Conservation (phyloP, 257 asterid genomes). For the Plantago major region DNA sequence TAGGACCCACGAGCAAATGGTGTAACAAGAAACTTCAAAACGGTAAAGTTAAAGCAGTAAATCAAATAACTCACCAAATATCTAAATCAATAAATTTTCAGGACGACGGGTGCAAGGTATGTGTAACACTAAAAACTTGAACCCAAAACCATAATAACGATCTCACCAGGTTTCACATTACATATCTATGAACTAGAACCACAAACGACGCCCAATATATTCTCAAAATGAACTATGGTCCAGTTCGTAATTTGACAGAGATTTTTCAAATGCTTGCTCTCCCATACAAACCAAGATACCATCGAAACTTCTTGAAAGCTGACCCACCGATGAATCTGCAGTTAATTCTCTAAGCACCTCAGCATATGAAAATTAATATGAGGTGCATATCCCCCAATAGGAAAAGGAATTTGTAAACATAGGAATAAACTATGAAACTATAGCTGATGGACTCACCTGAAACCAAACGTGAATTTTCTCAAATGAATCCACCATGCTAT, state of each 20-base stretch:
- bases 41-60: background rate
- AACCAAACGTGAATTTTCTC: constrained; percentile 28
- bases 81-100: background rate
- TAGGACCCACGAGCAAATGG: background rate
- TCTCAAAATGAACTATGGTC: constrained; percentile 8
- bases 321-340: constrained; percentile 26
- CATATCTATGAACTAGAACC: no score
- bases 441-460: constrained; percentile 40
- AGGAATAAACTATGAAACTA: constrained; percentile 25
- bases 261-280: constrained; percentile 17
- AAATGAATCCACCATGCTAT: constrained; percentile 39
- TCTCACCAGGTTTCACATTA: background rate
- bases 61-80: background rate
- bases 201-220: background rate
- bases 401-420: constrained; percentile 13
- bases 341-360: constrained; percentile 30
- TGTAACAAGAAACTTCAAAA: constrained; percentile 2
- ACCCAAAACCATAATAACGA: constrained; percentile 1
- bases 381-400: constrained; percentile 21
- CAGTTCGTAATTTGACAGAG: constrained; percentile 10
- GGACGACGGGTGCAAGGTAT: background rate
- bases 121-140: constrained; percentile 1
- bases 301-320: constrained; percentile 14
- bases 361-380: constrained; percentile 16
- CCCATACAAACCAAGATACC: constrained; percentile 20